These are phyloP conservation scores for Sphagnum contortum DNA, from an alignment of 225 moss, liverwort and hornwort species.

Conservation along the genomic window DNA sequence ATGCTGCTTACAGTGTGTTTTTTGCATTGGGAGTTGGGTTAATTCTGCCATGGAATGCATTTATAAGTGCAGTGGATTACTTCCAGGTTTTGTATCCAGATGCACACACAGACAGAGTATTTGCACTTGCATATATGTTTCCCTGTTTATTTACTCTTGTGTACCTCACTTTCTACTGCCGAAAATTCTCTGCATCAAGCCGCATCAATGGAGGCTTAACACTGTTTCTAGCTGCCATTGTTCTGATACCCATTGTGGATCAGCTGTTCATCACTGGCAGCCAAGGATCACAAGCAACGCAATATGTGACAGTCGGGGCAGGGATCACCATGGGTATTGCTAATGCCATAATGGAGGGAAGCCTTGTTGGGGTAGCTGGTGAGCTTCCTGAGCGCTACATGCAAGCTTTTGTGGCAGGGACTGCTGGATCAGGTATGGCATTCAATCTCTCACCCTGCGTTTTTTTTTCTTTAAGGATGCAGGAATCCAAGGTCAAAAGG, in stretches of 20 bases:
- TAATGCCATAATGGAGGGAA: conserved; percentile 72
- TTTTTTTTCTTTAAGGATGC: too few relatives aligned
- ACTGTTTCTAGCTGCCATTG: conserved; percentile 36
- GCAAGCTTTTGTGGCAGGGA: conserved; percentile 78
- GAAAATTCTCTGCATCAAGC: conserved; percentile 28
- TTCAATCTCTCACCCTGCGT: too few relatives aligned
- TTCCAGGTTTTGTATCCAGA: conserved; percentile 65
- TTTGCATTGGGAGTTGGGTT: conserved; percentile 58
- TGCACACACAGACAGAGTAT: conserved; percentile 64
- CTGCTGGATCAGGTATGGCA: conserved; percentile 56
- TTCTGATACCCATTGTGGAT: conserved; percentile 57
- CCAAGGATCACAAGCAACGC: conserved; percentile 38
- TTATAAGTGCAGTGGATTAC: conserved; percentile 78
- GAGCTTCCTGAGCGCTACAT: conserved; percentile 86
- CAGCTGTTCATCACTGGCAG: conserved; percentile 44
- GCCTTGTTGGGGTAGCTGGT: conserved; percentile 55
- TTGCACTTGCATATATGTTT: conserved; percentile 67
- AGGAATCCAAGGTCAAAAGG: too few relatives aligned
- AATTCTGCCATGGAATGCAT: conserved; percentile 74
- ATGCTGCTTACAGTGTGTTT: conserved; percentile 52
- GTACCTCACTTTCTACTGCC: conserved; percentile 50
- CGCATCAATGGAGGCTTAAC: conserved; percentile 50
- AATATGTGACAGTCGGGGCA: conserved; percentile 37
- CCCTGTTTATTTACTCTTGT: conserved; percentile 44
- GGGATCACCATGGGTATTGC: conserved; percentile 39